Conservation (phyloP, 2,329 filamentous ascomycete species). For the Sordariomycetes sp. region DNA sequence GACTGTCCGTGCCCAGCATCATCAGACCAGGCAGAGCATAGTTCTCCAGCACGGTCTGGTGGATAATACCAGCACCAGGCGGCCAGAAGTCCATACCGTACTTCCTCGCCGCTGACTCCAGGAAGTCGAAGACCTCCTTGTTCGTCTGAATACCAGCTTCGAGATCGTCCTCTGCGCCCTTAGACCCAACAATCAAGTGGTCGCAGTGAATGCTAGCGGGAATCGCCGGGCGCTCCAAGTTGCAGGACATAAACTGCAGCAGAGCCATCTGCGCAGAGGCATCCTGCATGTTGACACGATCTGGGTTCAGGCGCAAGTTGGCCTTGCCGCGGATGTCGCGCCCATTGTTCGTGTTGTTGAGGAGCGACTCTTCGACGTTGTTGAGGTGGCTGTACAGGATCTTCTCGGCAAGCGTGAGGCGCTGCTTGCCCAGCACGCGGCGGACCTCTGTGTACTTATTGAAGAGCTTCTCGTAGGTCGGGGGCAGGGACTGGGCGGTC, state of each 20-base stretch:
- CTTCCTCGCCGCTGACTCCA: conserved; percentile 84
- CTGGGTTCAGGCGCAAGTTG: conserved; percentile 93
- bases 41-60: conserved; percentile 96
- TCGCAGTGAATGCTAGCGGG: conserved; percentile 98
- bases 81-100: conserved; percentile 97
- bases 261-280: conserved; percentile 97
- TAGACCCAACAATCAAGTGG: conserved; percentile 95
- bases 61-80: conserved; percentile 88
- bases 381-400: conserved; percentile 95
- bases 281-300: conserved; percentile 98
- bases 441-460: conserved; percentile 67
- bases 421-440: conserved; percentile 56
- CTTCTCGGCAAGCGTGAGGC: conserved; percentile 90
- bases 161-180: conserved; percentile 79
- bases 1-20: conserved; percentile 98
- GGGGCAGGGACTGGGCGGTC: conserved; percentile 36
- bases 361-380: conserved; percentile 78
- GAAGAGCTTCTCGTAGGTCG: conserved; percentile 76
- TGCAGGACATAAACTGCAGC: conserved; percentile 97
- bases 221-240: conserved; percentile 79
- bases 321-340: conserved; percentile 75
- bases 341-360: conserved; percentile 76
- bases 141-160: conserved; percentile 81
- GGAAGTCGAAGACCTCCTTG: conserved; percentile 94
- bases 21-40: conserved; percentile 94